phyloP scores from a whole-genome alignment of 441 rosid species.

The Erodium texanum region DNA sequence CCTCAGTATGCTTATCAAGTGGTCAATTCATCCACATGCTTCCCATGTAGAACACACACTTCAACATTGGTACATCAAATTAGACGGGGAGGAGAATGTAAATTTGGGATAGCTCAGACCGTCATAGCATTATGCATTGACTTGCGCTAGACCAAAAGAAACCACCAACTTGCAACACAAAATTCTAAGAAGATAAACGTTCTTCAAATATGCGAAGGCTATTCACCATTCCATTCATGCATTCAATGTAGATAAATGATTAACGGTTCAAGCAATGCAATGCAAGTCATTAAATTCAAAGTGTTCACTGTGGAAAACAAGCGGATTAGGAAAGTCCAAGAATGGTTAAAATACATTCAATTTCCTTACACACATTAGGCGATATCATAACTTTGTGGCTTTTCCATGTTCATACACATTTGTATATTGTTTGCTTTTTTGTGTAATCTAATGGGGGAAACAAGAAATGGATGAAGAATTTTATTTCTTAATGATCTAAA shows the following conservation, averaged over 20 bases:
- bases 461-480: too few species aligned
- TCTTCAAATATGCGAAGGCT: not conserved
- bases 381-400: not conserved
- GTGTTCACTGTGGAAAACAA: too few species aligned
- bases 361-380: not conserved
- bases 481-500: too few species aligned
- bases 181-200: not conserved
- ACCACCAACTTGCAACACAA: not conserved
- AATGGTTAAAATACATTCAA: too few species aligned
- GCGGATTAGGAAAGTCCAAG: not conserved
- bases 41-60: too few species aligned
- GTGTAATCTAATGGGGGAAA: too few species aligned
- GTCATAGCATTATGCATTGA: not conserved
- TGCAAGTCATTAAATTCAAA: not conserved
- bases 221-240: not conserved
- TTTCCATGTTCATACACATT: not conserved
- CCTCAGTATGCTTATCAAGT: too few species aligned
- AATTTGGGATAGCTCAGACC: not conserved
- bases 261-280: not conserved
- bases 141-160: not conserved
- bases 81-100: not conserved
- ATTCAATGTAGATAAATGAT: not conserved
- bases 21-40: too few species aligned
- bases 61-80: too few species aligned
- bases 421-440: too few species aligned